Percentiles rank a stretch among this genome's conserved stretches.
These are phyloP conservation scores for Alloteropsis semialata DNA, from an alignment of 176 grass and related monocot genomes.

Conservation along the genomic window DNA sequence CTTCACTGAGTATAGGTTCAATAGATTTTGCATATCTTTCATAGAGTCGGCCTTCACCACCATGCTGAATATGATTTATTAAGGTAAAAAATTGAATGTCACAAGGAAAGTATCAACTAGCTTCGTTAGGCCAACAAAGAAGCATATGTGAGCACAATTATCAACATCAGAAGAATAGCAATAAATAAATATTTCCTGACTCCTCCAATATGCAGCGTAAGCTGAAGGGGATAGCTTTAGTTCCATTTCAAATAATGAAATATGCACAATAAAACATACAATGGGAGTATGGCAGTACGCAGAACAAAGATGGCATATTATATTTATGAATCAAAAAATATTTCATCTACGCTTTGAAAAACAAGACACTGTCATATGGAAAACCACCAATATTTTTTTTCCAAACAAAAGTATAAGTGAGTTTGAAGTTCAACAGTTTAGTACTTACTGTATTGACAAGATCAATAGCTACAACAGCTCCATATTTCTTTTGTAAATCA, in stretches of 20 bases:
- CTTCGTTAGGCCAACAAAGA: background rate
- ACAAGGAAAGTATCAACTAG: background rate
- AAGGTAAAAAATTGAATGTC: background rate
- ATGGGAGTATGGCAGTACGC: background rate
- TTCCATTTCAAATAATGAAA: background rate
- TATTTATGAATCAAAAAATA: background rate
- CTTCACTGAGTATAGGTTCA: constrained; percentile 82
- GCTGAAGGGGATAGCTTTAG: background rate
- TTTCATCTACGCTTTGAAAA: background rate
- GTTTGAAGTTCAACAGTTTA: background rate
- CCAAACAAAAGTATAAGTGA: background rate
- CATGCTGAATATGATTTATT: constrained; percentile 53
- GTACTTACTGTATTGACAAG: constrained; percentile 80
- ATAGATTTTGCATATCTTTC: constrained; percentile 75
- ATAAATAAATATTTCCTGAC: background rate
- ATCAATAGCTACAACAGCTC: constrained; percentile 72
- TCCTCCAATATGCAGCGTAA: background rate
- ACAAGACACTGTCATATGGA: background rate
- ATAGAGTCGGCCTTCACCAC: constrained; percentile 77
- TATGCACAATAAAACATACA: background rate
- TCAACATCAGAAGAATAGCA: background rate
- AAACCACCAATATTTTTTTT: background rate
- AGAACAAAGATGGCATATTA: background rate
- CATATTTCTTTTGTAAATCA: constrained; percentile 90
- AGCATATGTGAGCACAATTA: background rate